A percentile compares a stretch with the other conserved stretches of the same genome.
Evolutionary conservation across 2,329 filamentous ascomycete genomes (phyloP).

Genomic region (Cytospora mali): DNA sequence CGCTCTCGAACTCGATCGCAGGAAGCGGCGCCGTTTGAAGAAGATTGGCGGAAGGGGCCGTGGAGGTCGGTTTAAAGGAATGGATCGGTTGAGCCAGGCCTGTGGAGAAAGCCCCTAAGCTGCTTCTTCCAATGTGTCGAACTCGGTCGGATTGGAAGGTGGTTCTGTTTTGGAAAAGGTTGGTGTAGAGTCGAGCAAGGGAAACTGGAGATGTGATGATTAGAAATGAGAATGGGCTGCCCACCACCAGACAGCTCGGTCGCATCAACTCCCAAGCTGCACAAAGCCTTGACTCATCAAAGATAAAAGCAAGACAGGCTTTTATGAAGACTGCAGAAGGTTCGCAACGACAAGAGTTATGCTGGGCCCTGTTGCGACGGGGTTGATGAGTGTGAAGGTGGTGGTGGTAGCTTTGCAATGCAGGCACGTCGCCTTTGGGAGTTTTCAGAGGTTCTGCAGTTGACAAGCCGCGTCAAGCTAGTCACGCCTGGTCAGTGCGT

Average conservation of each 20-base stretch:
- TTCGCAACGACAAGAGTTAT: slow-evolving; percentile 2
- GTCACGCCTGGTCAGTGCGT: not conserved
- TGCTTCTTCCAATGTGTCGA: not conserved
- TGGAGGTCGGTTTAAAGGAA: not conserved
- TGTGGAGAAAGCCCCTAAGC: not conserved
- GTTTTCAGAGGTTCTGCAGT: slow-evolving; percentile 11
- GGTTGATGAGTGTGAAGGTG: slow-evolving; percentile 5
- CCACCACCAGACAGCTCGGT: slow-evolving; percentile 26
- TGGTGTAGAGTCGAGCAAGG: not conserved
- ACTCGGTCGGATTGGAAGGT: not conserved
- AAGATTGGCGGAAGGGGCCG: not conserved
- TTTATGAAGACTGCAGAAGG: not conserved
- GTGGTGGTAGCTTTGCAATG: slow-evolving; percentile 13
- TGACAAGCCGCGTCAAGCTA: not conserved
- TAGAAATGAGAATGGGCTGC: slow-evolving; percentile 26
- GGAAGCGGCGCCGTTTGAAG: not conserved
- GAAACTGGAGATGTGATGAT: slow-evolving; percentile 17
- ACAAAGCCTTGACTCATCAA: slow-evolving; percentile 25
- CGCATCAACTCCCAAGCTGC: slow-evolving; percentile 28
- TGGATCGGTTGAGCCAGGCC: not conserved
- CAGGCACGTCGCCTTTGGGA: slow-evolving; percentile 20
- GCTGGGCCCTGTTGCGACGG: slow-evolving; percentile 10
- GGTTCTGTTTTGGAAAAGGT: not conserved
- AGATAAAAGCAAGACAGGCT: slow-evolving; percentile 7
- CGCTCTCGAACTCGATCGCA: not conserved